phyloP scores from a whole-genome alignment of 1,284 basidiomycete species.

The Xanthoconium separans region DNA sequence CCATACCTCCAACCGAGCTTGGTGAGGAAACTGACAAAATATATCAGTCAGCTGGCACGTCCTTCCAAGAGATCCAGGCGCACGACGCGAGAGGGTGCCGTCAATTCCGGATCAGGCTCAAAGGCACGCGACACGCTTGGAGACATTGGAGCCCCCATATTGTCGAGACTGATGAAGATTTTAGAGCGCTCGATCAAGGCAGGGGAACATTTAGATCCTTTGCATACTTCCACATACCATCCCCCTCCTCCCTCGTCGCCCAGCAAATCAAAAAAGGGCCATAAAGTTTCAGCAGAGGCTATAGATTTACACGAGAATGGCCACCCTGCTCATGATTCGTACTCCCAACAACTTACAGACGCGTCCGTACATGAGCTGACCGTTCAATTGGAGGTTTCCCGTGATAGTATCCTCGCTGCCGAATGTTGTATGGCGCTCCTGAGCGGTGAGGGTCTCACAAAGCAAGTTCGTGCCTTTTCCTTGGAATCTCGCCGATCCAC shows the following conservation, averaged over 20 bases:
- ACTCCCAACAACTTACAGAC: constrained; percentile 39
- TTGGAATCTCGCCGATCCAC: not conserved
- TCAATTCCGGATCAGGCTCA: constrained; percentile 43
- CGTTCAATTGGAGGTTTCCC: constrained; percentile 52
- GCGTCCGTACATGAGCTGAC: constrained; percentile 53
- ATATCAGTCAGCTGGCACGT: constrained; percentile 62
- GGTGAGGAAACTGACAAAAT: constrained; percentile 70
- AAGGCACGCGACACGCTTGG: constrained; percentile 54
- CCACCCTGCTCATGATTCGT: constrained; percentile 15
- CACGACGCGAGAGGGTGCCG: constrained; percentile 32
- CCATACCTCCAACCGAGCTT: constrained; percentile 59
- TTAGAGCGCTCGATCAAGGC: constrained; percentile 74
- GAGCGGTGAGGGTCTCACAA: constrained; percentile 74
- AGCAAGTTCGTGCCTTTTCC: constrained; percentile 60
- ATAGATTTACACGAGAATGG: constrained; percentile 22
- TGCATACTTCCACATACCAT: constrained; percentile 40
- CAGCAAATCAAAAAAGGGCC: constrained; percentile 31
- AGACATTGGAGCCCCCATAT: constrained; percentile 59
- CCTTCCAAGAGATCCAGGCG: constrained; percentile 59
- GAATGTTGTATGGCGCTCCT: constrained; percentile 81
- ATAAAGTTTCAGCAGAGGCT: constrained; percentile 32
- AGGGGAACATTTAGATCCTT: constrained; percentile 72
- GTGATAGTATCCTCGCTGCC: constrained; percentile 75
- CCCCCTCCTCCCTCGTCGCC: constrained; percentile 24
- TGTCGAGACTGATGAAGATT: constrained; percentile 70